Evolutionary conservation across 768 basidiomycete species (phyloP).

Genomic region (Naganishia vishniacii): DNA sequence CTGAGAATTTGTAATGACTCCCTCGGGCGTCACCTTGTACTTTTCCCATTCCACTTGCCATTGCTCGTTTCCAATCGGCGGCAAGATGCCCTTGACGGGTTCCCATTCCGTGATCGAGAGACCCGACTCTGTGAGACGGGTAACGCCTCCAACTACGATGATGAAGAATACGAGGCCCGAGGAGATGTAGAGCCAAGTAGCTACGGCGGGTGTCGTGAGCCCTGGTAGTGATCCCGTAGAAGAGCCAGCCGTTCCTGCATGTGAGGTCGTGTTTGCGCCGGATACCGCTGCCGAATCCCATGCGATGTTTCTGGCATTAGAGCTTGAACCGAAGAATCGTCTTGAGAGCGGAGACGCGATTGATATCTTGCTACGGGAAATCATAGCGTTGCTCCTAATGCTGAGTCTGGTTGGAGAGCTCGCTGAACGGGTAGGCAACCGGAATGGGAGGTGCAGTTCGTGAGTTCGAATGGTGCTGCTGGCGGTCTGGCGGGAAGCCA

Average conservation of each 20-base stretch:
- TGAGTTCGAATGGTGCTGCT: neutral
- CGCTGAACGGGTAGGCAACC: neutral
- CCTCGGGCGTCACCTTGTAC: constrained; percentile 87
- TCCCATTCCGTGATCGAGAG: constrained; percentile 97
- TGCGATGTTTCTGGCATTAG: neutral
- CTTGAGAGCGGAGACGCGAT: neutral
- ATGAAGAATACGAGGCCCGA: constrained; percentile 83
- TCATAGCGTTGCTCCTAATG: neutral
- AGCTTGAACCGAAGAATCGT: neutral
- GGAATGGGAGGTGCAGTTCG: neutral
- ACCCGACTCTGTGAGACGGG: constrained; percentile 93
- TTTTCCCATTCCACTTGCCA: constrained; percentile 90
- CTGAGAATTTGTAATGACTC: constrained; percentile 80
- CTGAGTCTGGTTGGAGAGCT: neutral
- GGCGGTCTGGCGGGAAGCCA: neutral
- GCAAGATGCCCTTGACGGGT: constrained; percentile 80
- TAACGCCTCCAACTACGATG: constrained; percentile 91
- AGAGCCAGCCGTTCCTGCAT: neutral
- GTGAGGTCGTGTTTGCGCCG: neutral
- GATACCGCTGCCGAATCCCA: neutral
- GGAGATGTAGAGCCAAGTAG: constrained; percentile 77
- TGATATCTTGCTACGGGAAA: neutral
- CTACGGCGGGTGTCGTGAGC: constrained; percentile 24
- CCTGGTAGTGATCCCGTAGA: constrained; percentile 2
- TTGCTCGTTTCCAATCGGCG: constrained; percentile 66